phyloP scores from a whole-genome alignment of 805 yeast genomes.

The Starmerella roubikii region DNA sequence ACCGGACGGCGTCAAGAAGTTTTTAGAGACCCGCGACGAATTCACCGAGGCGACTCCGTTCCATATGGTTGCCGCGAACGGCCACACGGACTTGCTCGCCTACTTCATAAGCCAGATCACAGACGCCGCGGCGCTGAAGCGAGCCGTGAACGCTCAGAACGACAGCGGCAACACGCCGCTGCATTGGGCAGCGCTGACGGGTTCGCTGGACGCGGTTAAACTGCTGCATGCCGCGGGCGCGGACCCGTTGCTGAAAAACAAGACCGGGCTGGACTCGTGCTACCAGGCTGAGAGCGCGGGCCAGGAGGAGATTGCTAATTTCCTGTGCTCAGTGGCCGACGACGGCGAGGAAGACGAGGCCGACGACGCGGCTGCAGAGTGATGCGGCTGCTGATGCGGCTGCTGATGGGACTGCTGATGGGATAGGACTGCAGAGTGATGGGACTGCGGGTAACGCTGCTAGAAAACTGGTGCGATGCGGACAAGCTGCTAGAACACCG shows the following conservation, averaged over 20 bases:
- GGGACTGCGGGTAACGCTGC: too few species aligned
- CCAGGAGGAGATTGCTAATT: conserved; percentile 63
- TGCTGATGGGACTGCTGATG: too few species aligned
- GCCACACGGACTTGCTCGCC: conserved; percentile 56
- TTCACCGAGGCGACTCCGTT: conserved; percentile 58
- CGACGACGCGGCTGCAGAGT: conserved; percentile 2
- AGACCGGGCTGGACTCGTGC: conserved; percentile 66
- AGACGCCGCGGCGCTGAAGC: conserved; percentile 21
- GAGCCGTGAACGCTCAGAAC: conserved; percentile 41
- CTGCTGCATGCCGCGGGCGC: conserved; percentile 63
- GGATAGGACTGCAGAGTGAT: too few species aligned
- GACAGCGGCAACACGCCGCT: conserved; percentile 84
- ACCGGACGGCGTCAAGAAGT: conserved; percentile 19
- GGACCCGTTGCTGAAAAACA: conserved; percentile 68
- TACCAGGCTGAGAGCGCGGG: conserved; percentile 78
- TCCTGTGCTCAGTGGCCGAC: conserved; percentile 58
- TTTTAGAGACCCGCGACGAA: conserved; percentile 50
- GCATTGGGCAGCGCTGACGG: conserved; percentile 93
- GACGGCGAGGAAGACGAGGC: conserved; percentile 6
- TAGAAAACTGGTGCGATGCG: too few species aligned
- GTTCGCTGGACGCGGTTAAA: conserved; percentile 60
- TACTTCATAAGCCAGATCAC: conserved; percentile 41
- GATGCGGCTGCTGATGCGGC: not conserved
- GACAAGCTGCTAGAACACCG: too few species aligned
- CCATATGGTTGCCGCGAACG: conserved; percentile 95